Evolutionary conservation across 495 filamentous ascomycete genomes (phyloP).

Genomic region (Penicillium odoratum): DNA sequence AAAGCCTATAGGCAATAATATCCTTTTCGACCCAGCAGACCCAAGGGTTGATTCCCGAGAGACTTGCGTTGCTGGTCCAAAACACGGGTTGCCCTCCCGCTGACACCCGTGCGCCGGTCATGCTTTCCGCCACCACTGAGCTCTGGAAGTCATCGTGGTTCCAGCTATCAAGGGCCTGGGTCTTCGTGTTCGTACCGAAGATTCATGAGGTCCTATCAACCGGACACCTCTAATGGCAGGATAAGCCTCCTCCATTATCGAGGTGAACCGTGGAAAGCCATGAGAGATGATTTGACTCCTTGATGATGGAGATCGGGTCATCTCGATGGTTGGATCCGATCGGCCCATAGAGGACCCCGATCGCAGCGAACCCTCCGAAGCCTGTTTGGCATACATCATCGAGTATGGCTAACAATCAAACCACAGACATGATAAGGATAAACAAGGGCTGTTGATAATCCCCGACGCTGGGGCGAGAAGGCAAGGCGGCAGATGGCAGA

Average conservation of each 20-base stretch:
- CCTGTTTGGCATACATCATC: neutral
- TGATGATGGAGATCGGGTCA: slow-evolving; percentile 1
- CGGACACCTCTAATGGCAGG: neutral
- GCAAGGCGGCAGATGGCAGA: neutral
- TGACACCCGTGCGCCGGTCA: slow-evolving; percentile 26
- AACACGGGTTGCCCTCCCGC: slow-evolving; percentile 21
- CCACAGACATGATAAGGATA: neutral
- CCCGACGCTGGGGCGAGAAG: neutral
- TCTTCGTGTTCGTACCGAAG: slow-evolving; percentile 1
- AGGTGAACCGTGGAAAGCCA: neutral
- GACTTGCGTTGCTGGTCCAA: slow-evolving; percentile 9
- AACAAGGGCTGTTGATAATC: neutral
- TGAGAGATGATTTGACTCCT: neutral
- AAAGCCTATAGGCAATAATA: neutral
- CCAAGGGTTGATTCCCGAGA: neutral
- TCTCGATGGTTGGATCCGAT: slow-evolving; percentile 4
- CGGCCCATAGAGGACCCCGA: slow-evolving; percentile 2
- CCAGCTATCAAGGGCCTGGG: neutral
- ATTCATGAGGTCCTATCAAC: neutral
- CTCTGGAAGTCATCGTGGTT: neutral
- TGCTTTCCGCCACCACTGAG: slow-evolving; percentile 24
- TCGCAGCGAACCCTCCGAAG: neutral
- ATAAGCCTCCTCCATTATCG: neutral
- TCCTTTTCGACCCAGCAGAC: neutral
- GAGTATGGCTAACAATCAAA: neutral